Evolutionary conservation across 2,329 filamentous ascomycete genomes (phyloP), one percentile per base, ranked within the genome.

Genomic region (Fusarium haematococcum): DNA sequence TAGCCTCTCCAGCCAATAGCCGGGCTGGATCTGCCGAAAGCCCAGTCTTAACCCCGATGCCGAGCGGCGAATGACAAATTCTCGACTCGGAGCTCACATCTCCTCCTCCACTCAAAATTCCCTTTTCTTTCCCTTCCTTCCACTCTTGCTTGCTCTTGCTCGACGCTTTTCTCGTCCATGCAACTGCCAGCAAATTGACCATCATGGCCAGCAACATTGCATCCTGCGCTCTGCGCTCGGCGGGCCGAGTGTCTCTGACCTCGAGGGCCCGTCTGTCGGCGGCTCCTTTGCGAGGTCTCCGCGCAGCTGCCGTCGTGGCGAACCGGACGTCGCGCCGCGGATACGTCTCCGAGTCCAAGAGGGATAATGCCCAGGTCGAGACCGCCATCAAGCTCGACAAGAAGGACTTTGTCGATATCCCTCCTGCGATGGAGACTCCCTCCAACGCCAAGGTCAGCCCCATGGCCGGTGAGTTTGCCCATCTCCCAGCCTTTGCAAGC

Each of bases 381-480:
- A 93, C 93, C 13, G 92, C 95, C 69, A 95, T 98, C 84, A 94
- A 93, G 82, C 88, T 95, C 70, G 95, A 98, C 76, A 95, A 96
- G 85, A 93, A 93, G 82, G 91, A 93, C 35, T 97, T 97, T 83
- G 90, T 91, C 71, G 87, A 90, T 74, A 85, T 88, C 20, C 78
- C 83, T 16, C 78, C 81, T 3, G 73, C 76, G 64, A 76, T 82
- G 77, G 80, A 81, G 18, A 69, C 73, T 20, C 78, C 81, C 23
- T 73, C 77, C 10, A 79, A 82, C 81, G 89, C 90, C 59, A 92
- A 92, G 81, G 91, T 97, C 86, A 97, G 93, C 83, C 93, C 94
- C n/a, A 91, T 93, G 81, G 93, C 94, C 73, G 82, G 83, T 84
- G 79, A 75, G 77, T 76, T 33, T 35, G 52, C 14, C 54, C 57